These are phyloP conservation scores for Agaricus blazei DNA, from an alignment of 768 basidiomycete genomes.

Conservation along the genomic window DNA sequence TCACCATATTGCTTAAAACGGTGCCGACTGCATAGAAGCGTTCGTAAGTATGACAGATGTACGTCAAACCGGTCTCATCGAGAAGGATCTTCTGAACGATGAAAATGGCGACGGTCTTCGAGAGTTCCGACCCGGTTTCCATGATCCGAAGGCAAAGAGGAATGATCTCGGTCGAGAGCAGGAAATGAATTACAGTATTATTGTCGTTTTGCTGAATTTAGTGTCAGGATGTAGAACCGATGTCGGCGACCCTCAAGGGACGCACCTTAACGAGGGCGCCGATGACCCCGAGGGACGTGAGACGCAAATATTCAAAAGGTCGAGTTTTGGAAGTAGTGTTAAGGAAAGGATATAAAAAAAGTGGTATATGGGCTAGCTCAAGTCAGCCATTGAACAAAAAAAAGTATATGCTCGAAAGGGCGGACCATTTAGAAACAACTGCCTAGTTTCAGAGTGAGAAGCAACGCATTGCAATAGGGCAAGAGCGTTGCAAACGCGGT, in stretches of 20 bases:
- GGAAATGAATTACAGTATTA: constrained; percentile 97
- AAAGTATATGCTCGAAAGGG: not conserved
- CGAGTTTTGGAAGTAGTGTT: constrained; percentile 99
- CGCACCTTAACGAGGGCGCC: constrained; percentile 95
- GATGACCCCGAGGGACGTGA: constrained; percentile 98
- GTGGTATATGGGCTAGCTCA: constrained; percentile 88
- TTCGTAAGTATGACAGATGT: constrained; percentile 99
- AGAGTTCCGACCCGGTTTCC: constrained; percentile 98
- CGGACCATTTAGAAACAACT: constrained; percentile 89
- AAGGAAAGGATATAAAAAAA: constrained; percentile 97
- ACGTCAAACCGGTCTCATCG: constrained; percentile 95
- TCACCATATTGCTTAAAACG: constrained; percentile 98
- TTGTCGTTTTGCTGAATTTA: constrained; percentile 94
- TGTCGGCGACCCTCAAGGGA: constrained; percentile 3
- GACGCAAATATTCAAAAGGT: constrained; percentile 99
- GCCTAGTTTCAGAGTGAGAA: constrained; percentile 92
- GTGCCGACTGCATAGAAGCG: constrained; percentile 99
- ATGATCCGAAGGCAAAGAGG: constrained; percentile 98
- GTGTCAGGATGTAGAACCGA: not conserved
- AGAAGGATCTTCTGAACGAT: constrained; percentile 98
- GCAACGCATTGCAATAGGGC: constrained; percentile 98
- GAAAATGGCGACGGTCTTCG: constrained; percentile 99
- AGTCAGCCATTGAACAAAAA: constrained; percentile 37
- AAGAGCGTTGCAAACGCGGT: constrained; percentile 97
- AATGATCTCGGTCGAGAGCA: constrained; percentile 98